Conservation (phyloP, 805 yeast genomes). For the Clavispora carvajalis region DNA sequence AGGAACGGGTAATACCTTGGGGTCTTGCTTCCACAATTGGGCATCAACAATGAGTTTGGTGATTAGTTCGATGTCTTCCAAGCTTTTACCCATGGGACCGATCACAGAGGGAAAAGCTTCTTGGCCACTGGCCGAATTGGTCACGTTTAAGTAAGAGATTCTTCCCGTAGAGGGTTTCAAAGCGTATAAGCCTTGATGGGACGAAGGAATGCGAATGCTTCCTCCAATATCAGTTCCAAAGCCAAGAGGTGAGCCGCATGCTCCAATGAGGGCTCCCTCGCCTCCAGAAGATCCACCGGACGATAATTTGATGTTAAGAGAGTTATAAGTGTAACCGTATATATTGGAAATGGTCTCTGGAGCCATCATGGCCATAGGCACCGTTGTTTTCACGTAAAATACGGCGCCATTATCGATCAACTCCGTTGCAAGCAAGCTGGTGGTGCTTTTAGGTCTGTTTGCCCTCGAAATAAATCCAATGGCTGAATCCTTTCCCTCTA, state of each 20-base stretch:
- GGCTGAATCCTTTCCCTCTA: neutral
- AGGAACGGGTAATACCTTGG: constrained; percentile 40
- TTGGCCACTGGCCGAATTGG: constrained; percentile 35
- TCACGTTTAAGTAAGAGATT: constrained; percentile 21
- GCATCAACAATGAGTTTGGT: constrained; percentile 50
- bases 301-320: constrained; percentile 48
- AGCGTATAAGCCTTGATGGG: constrained; percentile 55
- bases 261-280: constrained; percentile 56
- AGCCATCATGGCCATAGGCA: constrained; percentile 66
- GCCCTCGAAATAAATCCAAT: neutral
- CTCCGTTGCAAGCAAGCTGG: constrained; percentile 26
- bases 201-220: constrained; percentile 60
- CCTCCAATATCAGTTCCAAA: constrained; percentile 71
- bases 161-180: constrained; percentile 55
- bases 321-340: constrained; percentile 52
- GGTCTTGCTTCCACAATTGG: constrained; percentile 54
- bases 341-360: constrained; percentile 54
- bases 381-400: constrained; percentile 55
- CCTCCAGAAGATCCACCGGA: constrained; percentile 70
- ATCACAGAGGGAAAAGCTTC: constrained; percentile 57
- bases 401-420: constrained; percentile 47
- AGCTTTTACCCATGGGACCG: constrained; percentile 59
- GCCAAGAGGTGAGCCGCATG: constrained; percentile 54
- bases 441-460: neutral
- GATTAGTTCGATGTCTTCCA: constrained; percentile 68